Evolutionary conservation across 192 early-diverging fungal genomes (phyloP).

Genomic region (Glomus cerebriforme): DNA sequence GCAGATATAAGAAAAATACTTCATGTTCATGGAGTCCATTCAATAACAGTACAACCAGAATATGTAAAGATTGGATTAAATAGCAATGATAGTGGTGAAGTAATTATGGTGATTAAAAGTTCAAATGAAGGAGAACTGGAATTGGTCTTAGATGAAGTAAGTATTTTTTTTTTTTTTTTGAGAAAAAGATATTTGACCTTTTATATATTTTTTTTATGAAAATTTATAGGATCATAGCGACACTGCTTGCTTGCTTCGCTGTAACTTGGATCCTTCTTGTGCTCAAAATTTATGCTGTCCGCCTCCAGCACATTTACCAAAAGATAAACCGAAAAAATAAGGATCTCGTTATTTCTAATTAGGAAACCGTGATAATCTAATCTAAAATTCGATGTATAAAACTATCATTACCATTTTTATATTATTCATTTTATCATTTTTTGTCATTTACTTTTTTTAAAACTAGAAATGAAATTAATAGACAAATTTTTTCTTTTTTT

Average conservation of each 20-base stretch:
- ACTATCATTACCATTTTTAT: too few relatives aligned
- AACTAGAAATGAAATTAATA: too few relatives aligned
- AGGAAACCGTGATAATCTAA: too few relatives aligned
- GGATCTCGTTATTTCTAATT: too few relatives aligned
- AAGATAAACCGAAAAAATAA: too few relatives aligned
- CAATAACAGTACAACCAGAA: constrained; percentile 91
- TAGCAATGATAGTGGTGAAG: neutral
- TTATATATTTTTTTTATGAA: neutral
- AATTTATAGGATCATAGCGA: constrained; percentile 19
- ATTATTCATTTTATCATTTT: too few relatives aligned
- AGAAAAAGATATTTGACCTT: neutral
- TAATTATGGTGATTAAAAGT: neutral
- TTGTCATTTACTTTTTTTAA: too few relatives aligned
- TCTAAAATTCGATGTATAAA: too few relatives aligned
- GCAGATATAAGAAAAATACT: constrained; percentile 72
- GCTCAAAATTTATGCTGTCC: constrained; percentile 45
- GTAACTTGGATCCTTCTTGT: constrained; percentile 40
- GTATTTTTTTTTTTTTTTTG: neutral
- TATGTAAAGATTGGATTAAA: constrained; percentile 53
- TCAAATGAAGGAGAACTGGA: neutral
- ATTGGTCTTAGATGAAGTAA: neutral
- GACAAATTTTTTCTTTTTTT: too few relatives aligned
- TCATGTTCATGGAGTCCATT: constrained; percentile 82
- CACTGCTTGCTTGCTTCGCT: constrained; percentile 34
- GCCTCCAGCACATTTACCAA: neutral